Evolutionary conservation across 768 basidiomycete species (phyloP).

Genomic region (Suillus subalutaceus): DNA sequence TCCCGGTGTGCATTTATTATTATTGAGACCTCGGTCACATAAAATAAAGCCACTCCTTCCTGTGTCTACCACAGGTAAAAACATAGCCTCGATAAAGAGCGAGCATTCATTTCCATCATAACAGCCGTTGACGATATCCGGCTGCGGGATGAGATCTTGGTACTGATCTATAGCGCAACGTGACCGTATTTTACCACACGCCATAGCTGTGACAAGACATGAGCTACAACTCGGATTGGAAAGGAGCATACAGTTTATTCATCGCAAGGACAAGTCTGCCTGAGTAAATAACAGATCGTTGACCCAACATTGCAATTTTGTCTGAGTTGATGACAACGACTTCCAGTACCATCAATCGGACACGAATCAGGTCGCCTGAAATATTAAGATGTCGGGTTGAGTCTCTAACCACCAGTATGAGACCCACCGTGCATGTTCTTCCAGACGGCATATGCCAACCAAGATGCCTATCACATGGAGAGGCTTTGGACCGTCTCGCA

Average conservation of each 20-base stretch:
- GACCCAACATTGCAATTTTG: constrained; percentile 5
- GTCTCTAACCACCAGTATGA: neutral
- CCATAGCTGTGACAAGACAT: constrained; percentile 22
- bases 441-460: constrained; percentile 37
- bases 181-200: constrained; percentile 25
- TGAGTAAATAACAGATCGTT: constrained; percentile 12
- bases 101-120: too few species aligned
- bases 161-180: constrained; percentile 22
- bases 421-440: constrained; percentile 32
- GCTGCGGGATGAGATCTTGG: constrained; percentile 16
- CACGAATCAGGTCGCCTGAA: neutral
- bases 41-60: too few species aligned
- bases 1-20: too few species aligned
- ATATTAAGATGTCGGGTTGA: too few species aligned
- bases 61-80: too few species aligned
- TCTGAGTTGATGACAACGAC: constrained; percentile 13
- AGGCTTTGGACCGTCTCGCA: constrained; percentile 25
- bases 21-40: too few species aligned
- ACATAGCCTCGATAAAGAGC: too few species aligned
- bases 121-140: too few species aligned
- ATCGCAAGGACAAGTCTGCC: constrained; percentile 6
- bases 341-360: neutral
- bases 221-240: neutral
- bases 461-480: constrained; percentile 33
- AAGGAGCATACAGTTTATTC: constrained; percentile 2